Evolutionary conservation across 2,329 filamentous ascomycete species (phyloP).

Genomic region (Hymenoscyphus linearis): DNA sequence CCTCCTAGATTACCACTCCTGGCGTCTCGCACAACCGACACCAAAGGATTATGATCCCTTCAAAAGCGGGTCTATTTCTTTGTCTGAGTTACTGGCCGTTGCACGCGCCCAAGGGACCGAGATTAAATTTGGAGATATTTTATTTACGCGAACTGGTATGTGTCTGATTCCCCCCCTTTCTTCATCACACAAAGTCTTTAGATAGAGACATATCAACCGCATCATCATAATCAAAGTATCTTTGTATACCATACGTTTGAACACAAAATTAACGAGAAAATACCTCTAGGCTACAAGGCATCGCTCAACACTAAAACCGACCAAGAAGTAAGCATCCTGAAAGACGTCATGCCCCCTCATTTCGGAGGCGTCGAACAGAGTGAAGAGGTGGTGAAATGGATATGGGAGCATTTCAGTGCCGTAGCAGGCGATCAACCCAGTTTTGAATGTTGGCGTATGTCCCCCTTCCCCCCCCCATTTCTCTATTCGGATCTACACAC

Average conservation of each 20-base stretch:
- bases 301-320: neutral
- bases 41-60: conserved; percentile 34
- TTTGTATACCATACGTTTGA: no score
- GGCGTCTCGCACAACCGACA: conserved; percentile 34
- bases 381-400: conserved; percentile 19
- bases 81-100: conserved; percentile 39
- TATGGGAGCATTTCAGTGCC: conserved; percentile 29
- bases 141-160: conserved; percentile 44
- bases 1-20: conserved; percentile 43
- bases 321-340: conserved; percentile 5
- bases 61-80: conserved; percentile 31
- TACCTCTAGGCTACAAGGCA: conserved; percentile 24
- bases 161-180: conserved; percentile 20
- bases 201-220: no score
- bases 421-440: conserved; percentile 26
- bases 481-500: neutral
- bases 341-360: neutral
- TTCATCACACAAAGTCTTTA: no score
- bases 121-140: conserved; percentile 43
- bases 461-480: neutral
- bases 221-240: neutral
- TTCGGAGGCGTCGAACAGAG: conserved; percentile 1
- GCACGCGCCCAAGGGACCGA: conserved; percentile 40
- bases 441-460: conserved; percentile 24
- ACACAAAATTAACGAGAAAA: conserved; percentile 14